phyloP scores from a whole-genome alignment of 2,329 filamentous ascomycete species.

The Dothidotthia symphoricarpi region DNA sequence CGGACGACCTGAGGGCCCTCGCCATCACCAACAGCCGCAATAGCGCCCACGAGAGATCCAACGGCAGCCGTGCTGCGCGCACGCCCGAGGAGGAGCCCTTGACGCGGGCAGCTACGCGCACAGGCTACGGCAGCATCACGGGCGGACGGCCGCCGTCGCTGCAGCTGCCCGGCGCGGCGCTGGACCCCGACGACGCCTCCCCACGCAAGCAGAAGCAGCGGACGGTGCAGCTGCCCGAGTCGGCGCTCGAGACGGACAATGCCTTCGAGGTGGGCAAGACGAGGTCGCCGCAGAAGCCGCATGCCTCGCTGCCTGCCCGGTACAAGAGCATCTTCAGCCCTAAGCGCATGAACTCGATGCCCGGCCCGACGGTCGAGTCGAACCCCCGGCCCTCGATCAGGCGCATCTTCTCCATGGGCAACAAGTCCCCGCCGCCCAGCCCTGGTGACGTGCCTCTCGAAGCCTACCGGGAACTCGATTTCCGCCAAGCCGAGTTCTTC shows the following conservation, averaged over 20 bases:
- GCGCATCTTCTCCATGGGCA: conserved; percentile 47
- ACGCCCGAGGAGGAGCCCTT: conserved; percentile 35
- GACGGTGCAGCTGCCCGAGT: conserved; percentile 14
- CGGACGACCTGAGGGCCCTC: conserved; percentile 26
- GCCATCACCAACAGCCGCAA: conserved; percentile 25
- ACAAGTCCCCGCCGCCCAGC: conserved; percentile 36
- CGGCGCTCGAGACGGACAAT: conserved; percentile 25
- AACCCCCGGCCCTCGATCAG: conserved; percentile 40
- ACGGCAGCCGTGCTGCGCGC: conserved; percentile 9
- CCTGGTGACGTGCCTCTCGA: conserved; percentile 54
- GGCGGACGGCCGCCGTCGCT: conserved; percentile 57
- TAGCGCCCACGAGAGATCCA: conserved; percentile 7
- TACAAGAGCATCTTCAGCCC: conserved; percentile 43
- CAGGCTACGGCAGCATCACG: conserved; percentile 64
- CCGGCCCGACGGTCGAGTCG: conserved; percentile 20
- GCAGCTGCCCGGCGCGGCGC: conserved; percentile 61
- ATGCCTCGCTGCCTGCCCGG: conserved; percentile 26
- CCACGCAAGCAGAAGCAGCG: conserved; percentile 20
- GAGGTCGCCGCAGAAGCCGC: conserved; percentile 28
- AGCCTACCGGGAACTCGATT: conserved; percentile 63
- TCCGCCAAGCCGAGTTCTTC: conserved; percentile 81
- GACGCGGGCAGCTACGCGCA: conserved; percentile 30
- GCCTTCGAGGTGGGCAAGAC: conserved; percentile 49
- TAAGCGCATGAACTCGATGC: conserved; percentile 44
- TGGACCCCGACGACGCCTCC: conserved; percentile 45